A percentile compares a stretch with the other conserved stretches of the same genome.
These are phyloP conservation scores for Austropuccinia psidii DNA, from an alignment of 1,284 basidiomycete genomes.

Conservation along the genomic window DNA sequence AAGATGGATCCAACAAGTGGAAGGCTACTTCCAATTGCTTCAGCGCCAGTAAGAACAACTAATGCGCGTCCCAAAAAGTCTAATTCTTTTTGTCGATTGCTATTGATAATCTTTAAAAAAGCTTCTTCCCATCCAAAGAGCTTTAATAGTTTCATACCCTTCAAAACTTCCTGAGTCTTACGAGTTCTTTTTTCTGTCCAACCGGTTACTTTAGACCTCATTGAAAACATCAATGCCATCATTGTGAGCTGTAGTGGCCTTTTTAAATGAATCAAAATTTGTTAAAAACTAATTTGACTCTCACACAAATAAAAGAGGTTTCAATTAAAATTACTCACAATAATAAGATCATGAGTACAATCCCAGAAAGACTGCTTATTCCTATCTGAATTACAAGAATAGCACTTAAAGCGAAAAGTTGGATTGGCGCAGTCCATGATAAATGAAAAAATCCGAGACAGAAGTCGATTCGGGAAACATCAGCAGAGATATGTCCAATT, in stretches of 20 bases:
- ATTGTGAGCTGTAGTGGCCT: conserved; percentile 62
- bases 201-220: conserved; percentile 68
- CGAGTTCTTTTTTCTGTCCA: conserved; percentile 85
- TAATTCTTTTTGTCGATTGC: conserved; percentile 67
- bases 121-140: conserved; percentile 75
- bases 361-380: background rate
- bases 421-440: conserved; percentile 13
- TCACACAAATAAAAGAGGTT: background rate
- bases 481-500: conserved; percentile 87
- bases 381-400: conserved; percentile 16
- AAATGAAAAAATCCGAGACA: conserved; percentile 21
- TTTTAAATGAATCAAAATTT: conserved; percentile 27
- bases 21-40: conserved; percentile 57
- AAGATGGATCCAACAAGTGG: conserved; percentile 75
- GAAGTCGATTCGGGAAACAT: conserved; percentile 83
- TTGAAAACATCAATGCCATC: conserved; percentile 66
- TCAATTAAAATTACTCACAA: background rate
- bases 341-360: conserved; percentile 6
- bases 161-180: conserved; percentile 64
- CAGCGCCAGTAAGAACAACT: conserved; percentile 63
- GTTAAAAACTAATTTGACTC: background rate
- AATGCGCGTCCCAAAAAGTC: conserved; percentile 68
- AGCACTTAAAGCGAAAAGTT: background rate
- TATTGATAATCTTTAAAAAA: conserved; percentile 59
- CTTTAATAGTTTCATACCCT: conserved; percentile 82